Evolutionary conservation across 257 asterid species (phyloP), one percentile per base, ranked within the genome.

Genomic region (Euphrasia confusa): DNA sequence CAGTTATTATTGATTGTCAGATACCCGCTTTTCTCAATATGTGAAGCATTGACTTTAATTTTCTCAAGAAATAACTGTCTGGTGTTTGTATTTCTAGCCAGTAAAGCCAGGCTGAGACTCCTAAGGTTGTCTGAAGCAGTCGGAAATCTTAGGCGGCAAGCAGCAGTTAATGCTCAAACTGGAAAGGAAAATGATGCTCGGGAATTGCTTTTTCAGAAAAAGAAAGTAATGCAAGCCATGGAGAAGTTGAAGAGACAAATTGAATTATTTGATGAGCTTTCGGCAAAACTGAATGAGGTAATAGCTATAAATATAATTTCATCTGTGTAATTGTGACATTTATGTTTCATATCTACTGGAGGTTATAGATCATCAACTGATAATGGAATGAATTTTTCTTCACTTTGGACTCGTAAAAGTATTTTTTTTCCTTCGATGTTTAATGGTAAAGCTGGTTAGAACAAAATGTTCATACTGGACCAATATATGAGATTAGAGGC

Each of bases 41-140:
- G 47, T n/a, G 6, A 6, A 14, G 24, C 14, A 48, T 13, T 6
- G 54, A 48, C 7, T 12, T 12, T 48, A 13, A 48, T 7, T 49
- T n/a, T 15, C 14, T 49, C 24, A 3, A 17, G 10, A 14, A 49
- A 49, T 1, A 8, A 49, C 24, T 49, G 49, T 71, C 40, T 47
- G 58, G 37, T 65, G 53, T 70, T 27, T 66, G 58, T 67, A 60
- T 63, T 74, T 80, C 68, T 80, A 92, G 99, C 96, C 66, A 81
- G 76, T 68, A 89, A 67, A 74, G 84, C 92, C 72, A 84, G 99
- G 70, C 63, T 74, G 78, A 83, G 99, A 71, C 78, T 92, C 74
- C 68, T 92, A 77, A 77, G 96, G 60, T 78, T 92, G 78, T 81
- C 93, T 66, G 97, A 89, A 79, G 97, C 97, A 42, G 96, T 86